Conservation (phyloP, 805 yeast genomes). For the Saccharomycopsis sp. region DNA sequence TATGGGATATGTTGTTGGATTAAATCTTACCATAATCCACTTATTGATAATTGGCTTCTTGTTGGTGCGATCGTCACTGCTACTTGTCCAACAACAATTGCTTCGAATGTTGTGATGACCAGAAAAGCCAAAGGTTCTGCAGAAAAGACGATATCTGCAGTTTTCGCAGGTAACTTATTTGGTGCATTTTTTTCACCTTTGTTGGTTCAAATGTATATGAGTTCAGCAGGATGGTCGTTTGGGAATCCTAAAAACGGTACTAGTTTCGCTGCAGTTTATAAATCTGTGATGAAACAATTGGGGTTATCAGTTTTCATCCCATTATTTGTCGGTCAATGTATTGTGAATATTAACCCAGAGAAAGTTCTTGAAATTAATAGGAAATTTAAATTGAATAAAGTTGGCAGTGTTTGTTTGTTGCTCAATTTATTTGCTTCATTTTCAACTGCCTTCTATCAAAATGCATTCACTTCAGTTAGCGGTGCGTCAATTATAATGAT, state of each 20-base stretch:
- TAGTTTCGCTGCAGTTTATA: constrained; percentile 52
- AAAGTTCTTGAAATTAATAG: constrained; percentile 55
- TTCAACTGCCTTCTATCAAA: constrained; percentile 79
- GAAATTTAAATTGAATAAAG: constrained; percentile 56
- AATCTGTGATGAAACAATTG: constrained; percentile 77
- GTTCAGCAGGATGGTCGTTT: constrained; percentile 52
- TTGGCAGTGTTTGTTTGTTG: constrained; percentile 74
- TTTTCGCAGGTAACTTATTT: constrained; percentile 72
- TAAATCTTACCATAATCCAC: constrained; percentile 44
- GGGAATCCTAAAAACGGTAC: constrained; percentile 71
- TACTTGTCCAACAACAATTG: constrained; percentile 86
- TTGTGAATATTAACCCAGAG: constrained; percentile 63
- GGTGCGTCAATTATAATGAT: constrained; percentile 65
- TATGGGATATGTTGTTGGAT: constrained; percentile 70
- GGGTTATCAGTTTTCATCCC: constrained; percentile 83
- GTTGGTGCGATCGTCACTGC: constrained; percentile 80
- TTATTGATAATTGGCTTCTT: constrained; percentile 66
- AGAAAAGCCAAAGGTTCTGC: constrained; percentile 79
- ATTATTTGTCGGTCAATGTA: constrained; percentile 77
- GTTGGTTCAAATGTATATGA: constrained; percentile 61
- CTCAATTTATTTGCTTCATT: constrained; percentile 74
- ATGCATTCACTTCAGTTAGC: constrained; percentile 67
- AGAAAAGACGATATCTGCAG: constrained; percentile 72
- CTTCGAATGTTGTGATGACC: constrained; percentile 91
- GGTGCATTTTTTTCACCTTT: constrained; percentile 91